These are phyloP conservation scores for Rhizopogon salebrosus DNA, from an alignment of 768 basidiomycete genomes.

Conservation along the genomic window DNA sequence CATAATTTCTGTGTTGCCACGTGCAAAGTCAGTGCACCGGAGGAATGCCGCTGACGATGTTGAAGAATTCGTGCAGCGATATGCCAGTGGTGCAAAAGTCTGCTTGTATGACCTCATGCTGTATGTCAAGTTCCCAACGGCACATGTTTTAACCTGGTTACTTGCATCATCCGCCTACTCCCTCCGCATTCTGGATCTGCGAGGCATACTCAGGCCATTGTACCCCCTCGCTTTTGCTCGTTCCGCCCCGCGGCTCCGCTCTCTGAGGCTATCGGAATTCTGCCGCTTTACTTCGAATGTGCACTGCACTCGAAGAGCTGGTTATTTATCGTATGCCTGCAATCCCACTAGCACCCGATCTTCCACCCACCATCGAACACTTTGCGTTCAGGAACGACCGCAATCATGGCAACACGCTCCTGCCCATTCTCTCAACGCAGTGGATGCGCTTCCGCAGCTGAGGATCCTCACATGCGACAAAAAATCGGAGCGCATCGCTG, in stretches of 20 bases:
- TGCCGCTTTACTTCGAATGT: conserved; percentile 29
- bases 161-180: conserved; percentile 25
- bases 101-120: conserved; percentile 38
- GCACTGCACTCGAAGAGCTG: conserved; percentile 36
- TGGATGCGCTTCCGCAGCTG: conserved; percentile 30
- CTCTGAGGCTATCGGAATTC: conserved; percentile 35
- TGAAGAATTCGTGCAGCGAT: neutral
- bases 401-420: conserved; percentile 18
- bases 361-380: conserved; percentile 37
- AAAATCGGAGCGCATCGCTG: conserved; percentile 10
- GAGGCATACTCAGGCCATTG: conserved; percentile 32
- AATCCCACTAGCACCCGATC: conserved; percentile 23
- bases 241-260: conserved; percentile 33
- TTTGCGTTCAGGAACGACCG: conserved; percentile 24
- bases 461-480: conserved; percentile 33
- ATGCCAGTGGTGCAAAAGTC: conserved; percentile 8
- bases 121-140: conserved; percentile 26
- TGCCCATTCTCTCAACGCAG: conserved; percentile 24
- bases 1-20: too few relatives aligned
- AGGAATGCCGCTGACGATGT: too few relatives aligned
- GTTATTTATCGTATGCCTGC: conserved; percentile 31
- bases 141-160: conserved; percentile 32
- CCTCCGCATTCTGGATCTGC: conserved; percentile 21
- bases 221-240: conserved; percentile 14
- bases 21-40: too few relatives aligned